Conservation (phyloP, 1,284 basidiomycete species). For the Somion occarium region DNA sequence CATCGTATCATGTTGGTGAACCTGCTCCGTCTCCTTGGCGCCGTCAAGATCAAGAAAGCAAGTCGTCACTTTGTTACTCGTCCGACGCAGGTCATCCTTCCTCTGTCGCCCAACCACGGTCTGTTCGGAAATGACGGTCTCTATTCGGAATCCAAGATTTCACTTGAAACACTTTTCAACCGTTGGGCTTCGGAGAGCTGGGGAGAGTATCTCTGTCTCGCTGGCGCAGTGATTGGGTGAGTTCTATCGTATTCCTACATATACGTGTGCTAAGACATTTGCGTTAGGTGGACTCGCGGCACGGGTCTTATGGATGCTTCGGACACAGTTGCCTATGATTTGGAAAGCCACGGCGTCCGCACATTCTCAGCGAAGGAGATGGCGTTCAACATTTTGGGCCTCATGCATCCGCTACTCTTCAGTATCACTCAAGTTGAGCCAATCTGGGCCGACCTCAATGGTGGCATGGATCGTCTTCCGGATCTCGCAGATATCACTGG, state of each 20-base stretch:
- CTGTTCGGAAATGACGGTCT: slow-evolving; percentile 97
- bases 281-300: slow-evolving; percentile 89
- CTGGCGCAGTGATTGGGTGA: slow-evolving; percentile 96
- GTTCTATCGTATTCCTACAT: slow-evolving; percentile 19
- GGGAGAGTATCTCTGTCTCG: slow-evolving; percentile 98
- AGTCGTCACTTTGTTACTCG: slow-evolving; percentile 94
- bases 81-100: slow-evolving; percentile 96
- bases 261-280: too few species aligned
- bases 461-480: slow-evolving; percentile 95
- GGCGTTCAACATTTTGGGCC: slow-evolving; percentile 98
- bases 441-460: slow-evolving; percentile 97
- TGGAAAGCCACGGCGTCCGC: slow-evolving; percentile 91
- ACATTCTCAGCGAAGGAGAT: slow-evolving; percentile 99
- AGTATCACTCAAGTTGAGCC: slow-evolving; percentile 99
- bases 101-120: slow-evolving; percentile 96
- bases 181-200: slow-evolving; percentile 98
- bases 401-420: slow-evolving; percentile 99
- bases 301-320: slow-evolving; percentile 98
- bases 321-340: slow-evolving; percentile 91
- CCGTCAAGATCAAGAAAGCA: slow-evolving; percentile 97
- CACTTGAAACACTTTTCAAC: slow-evolving; percentile 96
- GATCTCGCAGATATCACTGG: slow-evolving; percentile 90
- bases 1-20: slow-evolving; percentile 98
- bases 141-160: slow-evolving; percentile 98
- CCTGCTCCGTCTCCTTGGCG: slow-evolving; percentile 91